These are phyloP conservation scores for Penicillium odoratum DNA, from an alignment of 495 filamentous ascomycete genomes.

Conservation along the genomic window DNA sequence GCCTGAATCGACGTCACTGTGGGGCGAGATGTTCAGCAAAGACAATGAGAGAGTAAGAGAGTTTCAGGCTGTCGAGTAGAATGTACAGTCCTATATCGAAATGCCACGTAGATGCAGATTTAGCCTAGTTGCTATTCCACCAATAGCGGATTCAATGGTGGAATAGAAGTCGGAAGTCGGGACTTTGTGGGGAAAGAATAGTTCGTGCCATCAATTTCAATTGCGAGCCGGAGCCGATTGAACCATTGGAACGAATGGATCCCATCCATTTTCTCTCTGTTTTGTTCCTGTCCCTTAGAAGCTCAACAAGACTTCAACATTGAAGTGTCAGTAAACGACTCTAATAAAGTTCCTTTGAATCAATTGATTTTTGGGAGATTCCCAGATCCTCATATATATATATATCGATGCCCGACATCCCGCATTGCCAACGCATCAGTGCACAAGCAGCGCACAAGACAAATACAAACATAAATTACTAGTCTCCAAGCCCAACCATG, in stretches of 20 bases:
- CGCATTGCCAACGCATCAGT: conserved; percentile 24
- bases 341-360: no score
- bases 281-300: neutral
- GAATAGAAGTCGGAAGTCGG: no score
- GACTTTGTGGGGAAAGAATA: conserved; percentile 7
- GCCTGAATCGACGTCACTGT: conserved; percentile 4
- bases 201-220: conserved; percentile 22
- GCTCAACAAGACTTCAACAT: no score
- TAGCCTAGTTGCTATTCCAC: neutral
- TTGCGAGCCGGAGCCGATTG: conserved; percentile 7
- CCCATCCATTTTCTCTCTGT: neutral
- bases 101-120: neutral
- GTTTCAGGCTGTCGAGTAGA: neutral
- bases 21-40: conserved; percentile 2
- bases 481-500: conserved; percentile 21
- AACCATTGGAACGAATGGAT: conserved; percentile 25
- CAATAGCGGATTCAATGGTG: neutral
- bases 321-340: no score
- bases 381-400: neutral
- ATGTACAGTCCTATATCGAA: neutral
- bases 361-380: no score
- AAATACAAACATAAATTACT: neutral
- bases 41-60: neutral
- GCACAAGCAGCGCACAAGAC: neutral
- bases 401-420: conserved; percentile 19